A percentile compares a stretch with the other conserved stretches of the same genome.
Evolutionary conservation across 768 basidiomycete species (phyloP).

Genomic region (Baorangia bicolor): DNA sequence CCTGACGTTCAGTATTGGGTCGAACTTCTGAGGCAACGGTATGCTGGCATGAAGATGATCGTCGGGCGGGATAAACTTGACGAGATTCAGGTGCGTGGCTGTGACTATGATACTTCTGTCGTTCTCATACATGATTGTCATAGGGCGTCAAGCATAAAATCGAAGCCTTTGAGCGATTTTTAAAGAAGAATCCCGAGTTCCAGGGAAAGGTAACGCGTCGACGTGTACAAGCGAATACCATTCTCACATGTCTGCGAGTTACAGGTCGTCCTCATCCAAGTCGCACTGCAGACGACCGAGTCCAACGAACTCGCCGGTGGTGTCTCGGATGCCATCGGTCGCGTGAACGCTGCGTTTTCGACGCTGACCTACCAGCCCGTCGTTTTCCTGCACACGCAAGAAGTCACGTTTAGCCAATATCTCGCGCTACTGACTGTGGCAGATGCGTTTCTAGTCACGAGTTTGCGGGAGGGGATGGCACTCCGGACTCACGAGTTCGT

Average conservation of each 20-base stretch:
- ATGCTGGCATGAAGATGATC: constrained; percentile 81
- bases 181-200: constrained; percentile 76
- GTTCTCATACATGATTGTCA: not conserved
- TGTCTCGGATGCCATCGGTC: constrained; percentile 69
- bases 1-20: constrained; percentile 85
- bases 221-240: not conserved
- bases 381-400: constrained; percentile 82
- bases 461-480: constrained; percentile 87
- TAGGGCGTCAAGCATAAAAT: constrained; percentile 81
- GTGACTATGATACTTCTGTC: not conserved
- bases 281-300: constrained; percentile 80
- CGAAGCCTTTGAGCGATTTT: constrained; percentile 77
- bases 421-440: constrained; percentile 78
- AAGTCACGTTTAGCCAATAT: constrained; percentile 84
- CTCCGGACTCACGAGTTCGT: constrained; percentile 79
- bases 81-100: constrained; percentile 58
- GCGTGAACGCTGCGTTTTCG: constrained; percentile 81
- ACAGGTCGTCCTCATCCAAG: constrained; percentile 83
- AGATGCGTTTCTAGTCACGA: constrained; percentile 83
- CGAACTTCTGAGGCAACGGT: constrained; percentile 72
- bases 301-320: constrained; percentile 71
- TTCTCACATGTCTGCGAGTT: not conserved
- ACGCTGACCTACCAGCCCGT: constrained; percentile 86
- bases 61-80: constrained; percentile 90
- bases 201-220: constrained; percentile 57